Evolutionary conservation across 208 protist species (phyloP).

Genomic region (Wallacemonas sp.): DNA sequence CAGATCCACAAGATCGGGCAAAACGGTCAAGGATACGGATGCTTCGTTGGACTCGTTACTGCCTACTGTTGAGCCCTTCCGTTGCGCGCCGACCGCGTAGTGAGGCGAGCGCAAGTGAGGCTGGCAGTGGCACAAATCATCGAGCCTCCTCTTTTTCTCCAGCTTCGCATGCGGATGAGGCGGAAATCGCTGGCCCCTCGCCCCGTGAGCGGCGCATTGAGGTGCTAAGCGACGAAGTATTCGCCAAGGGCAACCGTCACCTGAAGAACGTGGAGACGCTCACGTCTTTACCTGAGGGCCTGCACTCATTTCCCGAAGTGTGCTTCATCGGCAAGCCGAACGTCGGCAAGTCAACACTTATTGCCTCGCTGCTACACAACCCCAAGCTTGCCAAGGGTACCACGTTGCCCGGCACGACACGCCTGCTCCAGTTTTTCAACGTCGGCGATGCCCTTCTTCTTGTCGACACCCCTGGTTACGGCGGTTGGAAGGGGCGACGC

Average conservation of each 20-base stretch:
- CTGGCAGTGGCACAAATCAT: too few species aligned
- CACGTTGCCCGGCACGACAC: conserved; percentile 59
- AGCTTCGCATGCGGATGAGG: neutral
- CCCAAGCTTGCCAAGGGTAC: conserved; percentile 56
- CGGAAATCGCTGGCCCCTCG: neutral
- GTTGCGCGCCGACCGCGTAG: too few species aligned
- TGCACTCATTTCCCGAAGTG: conserved; percentile 89
- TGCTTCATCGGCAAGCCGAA: conserved; percentile 92
- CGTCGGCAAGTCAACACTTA: conserved; percentile 85
- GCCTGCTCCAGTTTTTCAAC: conserved; percentile 89
- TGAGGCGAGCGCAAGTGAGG: too few species aligned
- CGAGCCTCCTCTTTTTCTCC: neutral
- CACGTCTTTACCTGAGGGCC: conserved; percentile 78
- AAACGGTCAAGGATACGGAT: too few species aligned
- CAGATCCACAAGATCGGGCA: too few species aligned
- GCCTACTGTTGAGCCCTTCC: too few species aligned
- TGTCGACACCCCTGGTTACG: conserved; percentile 90
- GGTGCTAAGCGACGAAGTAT: conserved; percentile 76
- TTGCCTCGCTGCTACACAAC: conserved; percentile 84
- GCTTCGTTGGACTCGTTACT: neutral
- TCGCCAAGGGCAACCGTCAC: conserved; percentile 79
- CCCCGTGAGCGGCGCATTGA: conserved; percentile 41
- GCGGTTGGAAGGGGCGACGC: conserved; percentile 67
- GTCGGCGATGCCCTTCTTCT: conserved; percentile 86
- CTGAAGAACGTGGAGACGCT: conserved; percentile 83